phyloP scores from a whole-genome alignment of 768 basidiomycete species.

The Termitomyces bulborhizus region DNA sequence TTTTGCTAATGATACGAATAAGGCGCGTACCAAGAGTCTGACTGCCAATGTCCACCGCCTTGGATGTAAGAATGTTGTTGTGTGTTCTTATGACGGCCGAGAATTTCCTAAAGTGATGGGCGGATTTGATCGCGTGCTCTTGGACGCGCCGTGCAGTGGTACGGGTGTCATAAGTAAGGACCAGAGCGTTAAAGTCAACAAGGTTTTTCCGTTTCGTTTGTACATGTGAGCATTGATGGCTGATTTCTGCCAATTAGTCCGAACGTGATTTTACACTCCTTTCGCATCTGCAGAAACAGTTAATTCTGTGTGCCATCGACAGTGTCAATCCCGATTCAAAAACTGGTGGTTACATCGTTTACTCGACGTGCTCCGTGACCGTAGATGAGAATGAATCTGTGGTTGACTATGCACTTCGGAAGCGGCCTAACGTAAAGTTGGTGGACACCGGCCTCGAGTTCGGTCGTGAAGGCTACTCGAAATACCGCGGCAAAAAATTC shows the following conservation, averaged over 20 bases:
- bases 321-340: constrained; percentile 86
- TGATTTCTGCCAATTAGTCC: constrained; percentile 42
- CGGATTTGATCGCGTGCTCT: constrained; percentile 93
- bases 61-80: constrained; percentile 96
- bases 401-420: constrained; percentile 93
- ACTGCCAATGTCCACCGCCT: constrained; percentile 95
- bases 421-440: constrained; percentile 87
- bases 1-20: constrained; percentile 96
- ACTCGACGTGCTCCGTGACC: constrained; percentile 97
- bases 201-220: constrained; percentile 44
- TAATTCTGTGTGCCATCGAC: constrained; percentile 97
- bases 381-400: constrained; percentile 99
- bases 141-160: constrained; percentile 97
- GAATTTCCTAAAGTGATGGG: constrained; percentile 99
- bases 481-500: constrained; percentile 89
- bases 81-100: constrained; percentile 95
- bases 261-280: constrained; percentile 94
- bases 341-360: constrained; percentile 91
- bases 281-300: constrained; percentile 97
- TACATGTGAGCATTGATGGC: background rate
- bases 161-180: constrained; percentile 99
- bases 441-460: constrained; percentile 92
- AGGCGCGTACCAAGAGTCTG: constrained; percentile 90
- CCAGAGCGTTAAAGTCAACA: constrained; percentile 95
- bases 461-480: constrained; percentile 86